Conservation (phyloP, 2,329 filamentous ascomycete genomes). For the Mariannaea sp. region DNA sequence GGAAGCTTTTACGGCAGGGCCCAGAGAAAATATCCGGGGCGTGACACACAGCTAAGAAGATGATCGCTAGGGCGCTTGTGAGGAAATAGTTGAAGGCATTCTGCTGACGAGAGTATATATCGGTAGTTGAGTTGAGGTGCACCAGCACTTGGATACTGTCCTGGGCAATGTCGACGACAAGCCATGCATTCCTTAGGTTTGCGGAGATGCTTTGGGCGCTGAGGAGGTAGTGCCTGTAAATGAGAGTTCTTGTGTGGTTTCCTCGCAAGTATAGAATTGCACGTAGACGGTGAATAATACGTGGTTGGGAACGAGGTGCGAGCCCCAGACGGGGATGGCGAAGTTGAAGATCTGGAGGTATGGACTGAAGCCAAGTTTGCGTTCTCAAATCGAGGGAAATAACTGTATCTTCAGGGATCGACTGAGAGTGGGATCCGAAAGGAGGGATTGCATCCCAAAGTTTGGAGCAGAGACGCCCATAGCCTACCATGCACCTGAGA, state of each 20-base stretch:
- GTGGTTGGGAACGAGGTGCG: conserved; percentile 39
- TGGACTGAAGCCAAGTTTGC: conserved; percentile 52
- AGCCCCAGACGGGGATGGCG: conserved; percentile 45
- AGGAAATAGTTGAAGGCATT: conserved; percentile 39
- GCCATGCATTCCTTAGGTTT: conserved; percentile 43
- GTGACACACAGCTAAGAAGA: conserved; percentile 48
- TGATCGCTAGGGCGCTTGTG: conserved; percentile 39
- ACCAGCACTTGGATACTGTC: conserved; percentile 38
- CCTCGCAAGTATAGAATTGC: conserved; percentile 51
- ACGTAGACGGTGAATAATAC: conserved; percentile 47
- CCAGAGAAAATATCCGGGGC: conserved; percentile 49
- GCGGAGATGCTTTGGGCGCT: conserved; percentile 44
- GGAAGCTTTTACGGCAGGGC: conserved; percentile 41
- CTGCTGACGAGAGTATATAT: conserved; percentile 39
- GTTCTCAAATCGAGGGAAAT: conserved; percentile 49
- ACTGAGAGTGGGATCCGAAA: conserved; percentile 42
- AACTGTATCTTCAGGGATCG: conserved; percentile 46
- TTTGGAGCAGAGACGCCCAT: conserved; percentile 51
- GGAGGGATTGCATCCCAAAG: conserved; percentile 51
- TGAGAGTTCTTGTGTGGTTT: conserved; percentile 51
- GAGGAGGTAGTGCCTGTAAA: conserved; percentile 50
- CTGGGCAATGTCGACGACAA: conserved; percentile 44
- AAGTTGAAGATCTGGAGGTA: conserved; percentile 47
- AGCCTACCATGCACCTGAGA: conserved; percentile 53
- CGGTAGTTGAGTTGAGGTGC: conserved; percentile 35